These are phyloP conservation scores for Podospora pseudocomata DNA, from an alignment of 495 filamentous ascomycete genomes.

Conservation along the genomic window DNA sequence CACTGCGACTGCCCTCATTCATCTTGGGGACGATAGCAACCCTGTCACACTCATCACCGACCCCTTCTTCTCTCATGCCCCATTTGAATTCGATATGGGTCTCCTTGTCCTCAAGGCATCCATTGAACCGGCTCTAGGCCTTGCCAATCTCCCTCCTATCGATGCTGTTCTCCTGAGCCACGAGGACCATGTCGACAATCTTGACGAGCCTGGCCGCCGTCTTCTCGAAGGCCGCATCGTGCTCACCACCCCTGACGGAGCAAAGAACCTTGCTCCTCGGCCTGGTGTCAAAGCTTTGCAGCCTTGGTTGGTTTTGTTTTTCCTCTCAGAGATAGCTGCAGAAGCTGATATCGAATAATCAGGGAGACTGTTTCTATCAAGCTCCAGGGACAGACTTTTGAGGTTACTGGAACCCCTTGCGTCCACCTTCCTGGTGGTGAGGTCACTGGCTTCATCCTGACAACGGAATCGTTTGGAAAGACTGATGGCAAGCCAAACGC, in stretches of 20 bases:
- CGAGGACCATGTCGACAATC: conserved; percentile 55
- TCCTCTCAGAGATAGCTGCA: neutral
- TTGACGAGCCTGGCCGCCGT: conserved; percentile 40
- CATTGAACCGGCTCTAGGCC: conserved; percentile 35
- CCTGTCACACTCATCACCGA: conserved; percentile 53
- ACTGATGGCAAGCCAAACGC: conserved; percentile 46
- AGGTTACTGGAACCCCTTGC: conserved; percentile 47
- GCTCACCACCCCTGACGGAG: conserved; percentile 50
- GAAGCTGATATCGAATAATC: neutral
- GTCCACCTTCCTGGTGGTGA: conserved; percentile 47
- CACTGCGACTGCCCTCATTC: conserved; percentile 50
- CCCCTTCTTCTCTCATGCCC: conserved; percentile 50
- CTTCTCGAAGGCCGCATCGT: conserved; percentile 49
- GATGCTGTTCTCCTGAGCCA: conserved; percentile 53
- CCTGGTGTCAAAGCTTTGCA: conserved; percentile 42
- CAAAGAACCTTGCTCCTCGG: conserved; percentile 40
- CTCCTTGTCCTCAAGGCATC: conserved; percentile 31
- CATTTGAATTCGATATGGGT: conserved; percentile 37
- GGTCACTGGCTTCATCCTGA: conserved; percentile 48
- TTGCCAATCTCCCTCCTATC: conserved; percentile 45
- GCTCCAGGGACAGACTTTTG: conserved; percentile 41
- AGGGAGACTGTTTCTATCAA: conserved; percentile 23
- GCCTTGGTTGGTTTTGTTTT: conserved; percentile 19
- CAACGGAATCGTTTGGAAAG: conserved; percentile 38
- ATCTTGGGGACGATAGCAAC: conserved; percentile 42